Percentiles rank a stretch among this genome's conserved stretches.
Conservation (phyloP, 2,329 filamentous ascomycete species). For the Akanthomyces dipterigenus region DNA sequence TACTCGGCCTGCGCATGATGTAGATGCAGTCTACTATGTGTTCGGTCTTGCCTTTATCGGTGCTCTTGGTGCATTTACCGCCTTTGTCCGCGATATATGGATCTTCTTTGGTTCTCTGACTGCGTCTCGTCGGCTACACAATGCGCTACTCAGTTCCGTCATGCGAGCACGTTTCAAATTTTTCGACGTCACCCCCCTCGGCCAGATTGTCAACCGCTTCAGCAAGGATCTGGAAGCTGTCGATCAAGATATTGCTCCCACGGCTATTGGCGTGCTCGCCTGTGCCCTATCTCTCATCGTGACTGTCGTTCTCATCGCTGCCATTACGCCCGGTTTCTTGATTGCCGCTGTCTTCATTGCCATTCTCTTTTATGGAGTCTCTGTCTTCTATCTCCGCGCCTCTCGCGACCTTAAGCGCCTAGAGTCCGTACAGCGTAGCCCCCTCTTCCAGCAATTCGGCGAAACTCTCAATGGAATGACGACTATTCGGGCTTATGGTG, state of each 20-base stretch:
- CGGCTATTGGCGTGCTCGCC: slow-evolving; percentile 71
- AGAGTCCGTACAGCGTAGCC: slow-evolving; percentile 89
- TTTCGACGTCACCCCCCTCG: slow-evolving; percentile 92
- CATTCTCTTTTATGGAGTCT: slow-evolving; percentile 72
- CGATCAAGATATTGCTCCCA: slow-evolving; percentile 90
- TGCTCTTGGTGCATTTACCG: slow-evolving; percentile 68
- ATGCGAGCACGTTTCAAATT: slow-evolving; percentile 93
- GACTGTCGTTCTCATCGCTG: slow-evolving; percentile 78
- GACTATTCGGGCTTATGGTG: slow-evolving; percentile 93
- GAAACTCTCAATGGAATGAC: slow-evolving; percentile 93
- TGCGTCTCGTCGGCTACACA: slow-evolving; percentile 80
- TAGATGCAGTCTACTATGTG: slow-evolving; percentile 81
- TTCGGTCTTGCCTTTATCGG: slow-evolving; percentile 76
- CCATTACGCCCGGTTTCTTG: slow-evolving; percentile 85
- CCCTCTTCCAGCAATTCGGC: slow-evolving; percentile 95
- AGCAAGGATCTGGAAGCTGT: slow-evolving; percentile 94
- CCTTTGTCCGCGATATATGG: slow-evolving; percentile 75
- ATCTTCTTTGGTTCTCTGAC: slow-evolving; percentile 88
- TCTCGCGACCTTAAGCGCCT: slow-evolving; percentile 94
- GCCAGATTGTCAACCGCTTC: slow-evolving; percentile 96
- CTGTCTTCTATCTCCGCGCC: slow-evolving; percentile 80
- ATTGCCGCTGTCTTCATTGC: slow-evolving; percentile 82
- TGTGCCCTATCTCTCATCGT: slow-evolving; percentile 65
- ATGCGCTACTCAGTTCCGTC: slow-evolving; percentile 68
- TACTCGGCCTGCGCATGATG: slow-evolving; percentile 39